phyloP scores from a whole-genome alignment of 2,329 filamentous ascomycete species.

The Neonectria magnoliae region DNA sequence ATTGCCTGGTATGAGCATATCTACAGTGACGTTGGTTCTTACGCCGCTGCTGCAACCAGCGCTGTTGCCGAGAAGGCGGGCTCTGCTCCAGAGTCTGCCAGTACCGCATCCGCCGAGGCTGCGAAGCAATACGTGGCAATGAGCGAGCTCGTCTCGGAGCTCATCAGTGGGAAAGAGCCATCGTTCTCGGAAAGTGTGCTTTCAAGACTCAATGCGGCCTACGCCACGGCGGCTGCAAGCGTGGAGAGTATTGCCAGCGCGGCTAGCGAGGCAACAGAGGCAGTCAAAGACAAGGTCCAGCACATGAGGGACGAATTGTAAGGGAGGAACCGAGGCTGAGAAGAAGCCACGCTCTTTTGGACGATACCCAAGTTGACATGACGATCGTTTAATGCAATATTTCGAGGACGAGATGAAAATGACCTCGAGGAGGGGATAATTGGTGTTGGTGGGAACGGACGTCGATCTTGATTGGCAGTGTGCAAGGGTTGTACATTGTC shows the following conservation, averaged over 20 bases:
- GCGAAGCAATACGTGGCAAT: constrained; percentile 75
- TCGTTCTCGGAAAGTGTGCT: constrained; percentile 85
- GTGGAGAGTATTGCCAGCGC: constrained; percentile 55
- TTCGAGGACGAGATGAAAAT: not conserved
- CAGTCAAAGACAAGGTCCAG: constrained; percentile 52
- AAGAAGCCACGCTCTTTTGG: constrained; percentile 36
- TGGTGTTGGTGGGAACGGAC: constrained; percentile 38
- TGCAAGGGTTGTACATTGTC: constrained; percentile 29
- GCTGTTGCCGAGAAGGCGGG: constrained; percentile 49
- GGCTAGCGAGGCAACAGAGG: constrained; percentile 54
- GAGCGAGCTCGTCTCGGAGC: constrained; percentile 77
- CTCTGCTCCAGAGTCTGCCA: constrained; percentile 57
- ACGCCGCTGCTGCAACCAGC: constrained; percentile 68
- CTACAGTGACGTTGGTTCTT: constrained; percentile 61
- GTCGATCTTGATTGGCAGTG: constrained; percentile 30
- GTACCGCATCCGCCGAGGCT: constrained; percentile 69
- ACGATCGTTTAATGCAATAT: constrained; percentile 41
- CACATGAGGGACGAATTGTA: constrained; percentile 55
- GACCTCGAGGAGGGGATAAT: constrained; percentile 21
- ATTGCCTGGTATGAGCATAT: constrained; percentile 65
- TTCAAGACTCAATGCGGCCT: constrained; percentile 75
- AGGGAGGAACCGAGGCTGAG: constrained; percentile 20
- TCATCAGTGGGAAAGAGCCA: constrained; percentile 80
- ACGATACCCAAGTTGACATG: constrained; percentile 44
- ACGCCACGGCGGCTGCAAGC: constrained; percentile 72